A percentile compares a stretch with the other conserved stretches of the same genome.
Conservation (phyloP, 2,329 filamentous ascomycete species). For the Uncinocarpus reesii region DNA sequence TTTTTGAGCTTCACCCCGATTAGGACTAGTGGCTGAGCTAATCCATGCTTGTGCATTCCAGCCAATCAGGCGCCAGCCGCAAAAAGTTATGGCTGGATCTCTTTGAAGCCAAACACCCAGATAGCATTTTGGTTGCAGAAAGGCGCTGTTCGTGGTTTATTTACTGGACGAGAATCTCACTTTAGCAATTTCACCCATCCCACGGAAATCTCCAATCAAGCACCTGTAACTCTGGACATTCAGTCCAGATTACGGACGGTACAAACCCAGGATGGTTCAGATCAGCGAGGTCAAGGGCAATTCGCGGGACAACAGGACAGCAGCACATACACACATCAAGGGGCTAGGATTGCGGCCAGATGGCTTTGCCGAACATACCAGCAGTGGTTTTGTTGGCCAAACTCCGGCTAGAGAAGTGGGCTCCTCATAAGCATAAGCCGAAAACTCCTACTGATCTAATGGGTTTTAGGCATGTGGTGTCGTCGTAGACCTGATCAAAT, state of each 20-base stretch:
- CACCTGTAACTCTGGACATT: neutral
- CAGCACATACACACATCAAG: slow-evolving; percentile 95
- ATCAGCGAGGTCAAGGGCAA: slow-evolving; percentile 93
- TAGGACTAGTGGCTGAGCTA: slow-evolving; percentile 15
- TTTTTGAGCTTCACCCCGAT: slow-evolving; percentile 9
- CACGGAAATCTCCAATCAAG: neutral
- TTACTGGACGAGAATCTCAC: neutral
- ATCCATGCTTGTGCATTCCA: neutral
- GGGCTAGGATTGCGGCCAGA: slow-evolving; percentile 77
- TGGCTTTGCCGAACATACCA: slow-evolving; percentile 71
- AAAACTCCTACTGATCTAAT: neutral
- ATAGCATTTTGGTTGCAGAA: neutral
- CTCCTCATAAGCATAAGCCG: neutral
- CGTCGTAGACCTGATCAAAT: slow-evolving; percentile 87
- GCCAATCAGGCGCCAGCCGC: slow-evolving; percentile 9
- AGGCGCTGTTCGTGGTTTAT: neutral
- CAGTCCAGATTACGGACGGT: neutral
- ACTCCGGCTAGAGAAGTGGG: slow-evolving; percentile 73
- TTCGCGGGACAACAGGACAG: slow-evolving; percentile 88
- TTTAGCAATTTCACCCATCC: neutral
- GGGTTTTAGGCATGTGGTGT: slow-evolving; percentile 72
- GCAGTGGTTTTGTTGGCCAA: slow-evolving; percentile 83
- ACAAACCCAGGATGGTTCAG: slow-evolving; percentile 55
- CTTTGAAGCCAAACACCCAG: neutral
- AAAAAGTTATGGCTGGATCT: slow-evolving; percentile 1